A percentile compares a stretch with the other conserved stretches of the same genome.
These are phyloP conservation scores for Symbiodinium pilosum DNA, from an alignment of 73 alveolate genomes.

Conservation along the genomic window DNA sequence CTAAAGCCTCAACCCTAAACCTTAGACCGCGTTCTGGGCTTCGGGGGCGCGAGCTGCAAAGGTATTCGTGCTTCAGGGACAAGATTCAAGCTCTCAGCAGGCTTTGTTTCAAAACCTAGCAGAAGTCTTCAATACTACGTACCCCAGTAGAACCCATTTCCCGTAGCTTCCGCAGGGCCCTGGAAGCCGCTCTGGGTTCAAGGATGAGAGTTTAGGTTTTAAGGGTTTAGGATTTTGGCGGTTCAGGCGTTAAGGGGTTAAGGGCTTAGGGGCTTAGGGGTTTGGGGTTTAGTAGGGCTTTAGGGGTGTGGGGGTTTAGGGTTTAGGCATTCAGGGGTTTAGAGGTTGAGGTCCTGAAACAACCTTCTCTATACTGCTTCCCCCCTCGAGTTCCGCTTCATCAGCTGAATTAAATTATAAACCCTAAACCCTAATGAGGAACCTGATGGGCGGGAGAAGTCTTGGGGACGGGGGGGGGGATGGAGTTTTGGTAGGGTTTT, in stretches of 20 bases:
- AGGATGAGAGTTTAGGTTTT: neutral
- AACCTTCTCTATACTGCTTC: too few relatives aligned
- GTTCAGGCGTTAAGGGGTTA: neutral
- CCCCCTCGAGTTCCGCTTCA: too few relatives aligned
- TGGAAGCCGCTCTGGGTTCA: neutral
- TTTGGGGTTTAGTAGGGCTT: neutral
- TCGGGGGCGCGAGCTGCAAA: too few relatives aligned
- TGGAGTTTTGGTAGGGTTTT: too few relatives aligned
- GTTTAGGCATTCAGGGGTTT: neutral
- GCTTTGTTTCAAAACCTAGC: too few relatives aligned
- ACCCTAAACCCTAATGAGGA: too few relatives aligned
- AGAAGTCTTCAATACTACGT: too few relatives aligned
- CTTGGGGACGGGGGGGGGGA: too few relatives aligned
- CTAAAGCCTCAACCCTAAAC: too few relatives aligned
- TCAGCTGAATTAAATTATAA: too few relatives aligned
- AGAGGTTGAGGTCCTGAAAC: neutral
- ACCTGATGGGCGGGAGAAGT: too few relatives aligned
- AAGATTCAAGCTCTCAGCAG: neutral
- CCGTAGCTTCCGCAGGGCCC: neutral
- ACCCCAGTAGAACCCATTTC: too few relatives aligned
- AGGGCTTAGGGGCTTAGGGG: neutral
- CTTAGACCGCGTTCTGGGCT: neutral
- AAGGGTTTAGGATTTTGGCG: neutral
- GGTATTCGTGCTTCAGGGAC: neutral
- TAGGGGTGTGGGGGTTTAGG: neutral